A percentile compares a stretch with the other conserved stretches of the same genome.
Conservation (phyloP, 2,329 filamentous ascomycete genomes). For the Aspergillus tubingensis region DNA sequence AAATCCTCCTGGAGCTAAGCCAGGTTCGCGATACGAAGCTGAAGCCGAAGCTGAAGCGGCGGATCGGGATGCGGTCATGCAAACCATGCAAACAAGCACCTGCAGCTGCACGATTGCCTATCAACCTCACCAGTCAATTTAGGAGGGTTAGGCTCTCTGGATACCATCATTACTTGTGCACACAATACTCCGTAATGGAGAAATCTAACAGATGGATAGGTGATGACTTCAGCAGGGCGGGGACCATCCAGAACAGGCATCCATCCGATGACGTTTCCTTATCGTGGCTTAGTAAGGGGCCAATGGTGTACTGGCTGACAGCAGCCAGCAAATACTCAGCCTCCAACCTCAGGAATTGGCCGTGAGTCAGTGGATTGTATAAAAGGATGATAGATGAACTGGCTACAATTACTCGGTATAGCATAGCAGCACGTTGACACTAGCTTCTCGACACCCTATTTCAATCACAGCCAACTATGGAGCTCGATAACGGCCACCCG, state of each 20-base stretch:
- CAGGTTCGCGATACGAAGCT: background rate
- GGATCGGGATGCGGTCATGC: background rate
- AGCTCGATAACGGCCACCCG: slow-evolving; percentile 5
- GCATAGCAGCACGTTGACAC: background rate
- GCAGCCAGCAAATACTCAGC: background rate
- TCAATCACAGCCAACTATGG: slow-evolving; percentile 8
- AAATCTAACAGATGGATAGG: background rate
- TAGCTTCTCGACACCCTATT: background rate
- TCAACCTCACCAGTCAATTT: background rate
- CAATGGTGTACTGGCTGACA: background rate
- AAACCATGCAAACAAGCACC: slow-evolving; percentile 5
- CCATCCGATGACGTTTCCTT: slow-evolving; percentile 3
- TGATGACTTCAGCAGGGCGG: background rate
- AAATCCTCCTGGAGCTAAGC: background rate
- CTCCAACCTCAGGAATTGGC: background rate
- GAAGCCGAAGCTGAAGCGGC: background rate
- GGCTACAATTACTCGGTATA: background rate
- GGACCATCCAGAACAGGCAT: background rate
- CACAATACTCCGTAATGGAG: background rate
- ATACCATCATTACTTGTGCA: background rate
- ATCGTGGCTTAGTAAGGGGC: slow-evolving; percentile 7
- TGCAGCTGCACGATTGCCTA: background rate
- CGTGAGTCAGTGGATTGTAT: background rate
- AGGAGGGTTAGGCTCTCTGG: background rate
- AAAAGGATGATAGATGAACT: background rate